Conservation (phyloP, 352 stramenopile species). For the Globisporangium viniferum region DNA sequence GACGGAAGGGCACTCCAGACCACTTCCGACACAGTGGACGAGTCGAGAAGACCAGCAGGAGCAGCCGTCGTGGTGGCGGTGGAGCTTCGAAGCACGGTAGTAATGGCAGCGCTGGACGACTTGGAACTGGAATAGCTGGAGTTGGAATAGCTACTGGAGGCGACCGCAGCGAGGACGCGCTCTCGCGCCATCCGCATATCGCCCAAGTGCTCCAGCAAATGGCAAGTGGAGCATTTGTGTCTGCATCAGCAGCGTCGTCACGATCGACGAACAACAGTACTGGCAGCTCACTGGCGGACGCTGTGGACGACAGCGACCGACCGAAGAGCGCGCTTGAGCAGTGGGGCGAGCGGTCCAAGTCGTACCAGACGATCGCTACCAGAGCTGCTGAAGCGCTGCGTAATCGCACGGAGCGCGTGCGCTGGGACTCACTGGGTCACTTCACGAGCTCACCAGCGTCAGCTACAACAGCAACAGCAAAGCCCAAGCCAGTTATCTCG, state of each 20-base stretch:
- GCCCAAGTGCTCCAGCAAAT: constrained; percentile 38
- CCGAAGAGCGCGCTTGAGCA: constrained; percentile 22
- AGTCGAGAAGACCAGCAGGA: neutral
- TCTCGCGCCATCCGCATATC: constrained; percentile 44
- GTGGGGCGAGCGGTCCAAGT: constrained; percentile 42
- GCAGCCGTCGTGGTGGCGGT: neutral
- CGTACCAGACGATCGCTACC: constrained; percentile 43
- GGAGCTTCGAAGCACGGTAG: neutral
- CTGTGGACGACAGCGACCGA: neutral
- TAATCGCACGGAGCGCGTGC: constrained; percentile 26
- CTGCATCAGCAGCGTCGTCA: neutral
- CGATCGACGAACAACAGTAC: neutral
- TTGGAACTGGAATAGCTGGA: neutral
- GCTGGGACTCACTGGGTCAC: constrained; percentile 46
- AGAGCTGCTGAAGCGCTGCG: constrained; percentile 28
- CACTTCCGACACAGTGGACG: neutral
- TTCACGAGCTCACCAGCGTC: constrained; percentile 15
- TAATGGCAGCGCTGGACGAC: neutral
- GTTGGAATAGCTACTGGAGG: neutral
- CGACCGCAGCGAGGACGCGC: constrained; percentile 25
- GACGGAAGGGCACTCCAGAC: neutral
- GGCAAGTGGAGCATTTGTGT: constrained; percentile 4
- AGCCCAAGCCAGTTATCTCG: constrained; percentile 7
- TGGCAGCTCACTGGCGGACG: neutral
- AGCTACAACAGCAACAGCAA: neutral